A percentile compares a stretch with the other conserved stretches of the same genome.
These are phyloP conservation scores for Plasmodium cynomolgi DNA, from an alignment of 169 alveolate species.

Conservation along the genomic window DNA sequence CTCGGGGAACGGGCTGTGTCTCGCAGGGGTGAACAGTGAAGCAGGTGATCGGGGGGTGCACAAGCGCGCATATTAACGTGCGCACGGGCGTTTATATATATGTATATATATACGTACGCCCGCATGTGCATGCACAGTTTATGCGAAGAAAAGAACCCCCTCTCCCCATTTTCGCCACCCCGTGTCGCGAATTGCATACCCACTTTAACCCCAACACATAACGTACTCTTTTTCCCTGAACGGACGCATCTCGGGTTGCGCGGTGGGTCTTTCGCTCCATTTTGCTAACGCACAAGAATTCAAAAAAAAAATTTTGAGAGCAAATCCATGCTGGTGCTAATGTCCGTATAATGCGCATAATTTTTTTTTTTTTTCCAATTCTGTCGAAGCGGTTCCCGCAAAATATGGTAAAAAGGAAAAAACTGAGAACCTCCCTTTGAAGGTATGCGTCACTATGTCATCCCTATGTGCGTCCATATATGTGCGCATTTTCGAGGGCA, in stretches of 20 bases:
- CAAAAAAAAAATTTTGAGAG: neutral
- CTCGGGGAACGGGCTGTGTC: neutral
- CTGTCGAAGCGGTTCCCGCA: neutral
- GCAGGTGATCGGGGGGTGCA: neutral
- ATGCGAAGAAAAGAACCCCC: neutral
- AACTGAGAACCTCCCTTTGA: neutral
- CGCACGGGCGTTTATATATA: neutral
- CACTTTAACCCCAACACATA: neutral
- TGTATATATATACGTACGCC: neutral
- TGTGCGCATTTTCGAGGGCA: neutral
- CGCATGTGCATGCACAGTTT: neutral
- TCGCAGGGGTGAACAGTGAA: neutral
- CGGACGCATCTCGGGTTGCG: neutral
- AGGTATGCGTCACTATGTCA: neutral
- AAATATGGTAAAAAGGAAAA: neutral
- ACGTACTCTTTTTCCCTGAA: neutral
- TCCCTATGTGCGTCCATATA: neutral
- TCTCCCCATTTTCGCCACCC: neutral
- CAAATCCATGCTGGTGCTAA: neutral
- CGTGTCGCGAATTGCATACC: neutral
- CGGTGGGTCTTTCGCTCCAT: neutral
- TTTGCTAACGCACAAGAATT: neutral
- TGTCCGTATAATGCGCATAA: neutral
- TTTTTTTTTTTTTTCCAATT: neutral
- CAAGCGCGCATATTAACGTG: neutral